Evolutionary conservation across 148 eudicot genomes (phyloP).

Genomic region (Rhododendron molle): DNA sequence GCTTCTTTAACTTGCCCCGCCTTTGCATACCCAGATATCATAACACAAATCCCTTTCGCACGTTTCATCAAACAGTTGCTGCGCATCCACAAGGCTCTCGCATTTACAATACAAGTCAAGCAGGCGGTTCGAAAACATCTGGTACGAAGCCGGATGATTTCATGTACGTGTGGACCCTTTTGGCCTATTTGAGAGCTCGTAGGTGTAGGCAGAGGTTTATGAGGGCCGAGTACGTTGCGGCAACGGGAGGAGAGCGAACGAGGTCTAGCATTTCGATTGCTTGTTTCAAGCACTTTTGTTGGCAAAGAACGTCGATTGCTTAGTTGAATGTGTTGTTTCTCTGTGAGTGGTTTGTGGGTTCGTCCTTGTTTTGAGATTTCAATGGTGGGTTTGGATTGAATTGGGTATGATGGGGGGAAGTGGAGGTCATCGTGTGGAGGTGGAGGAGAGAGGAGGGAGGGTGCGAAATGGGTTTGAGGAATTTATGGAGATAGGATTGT

Average conservation of each 20-base stretch:
- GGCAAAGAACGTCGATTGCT: conserved; percentile 30
- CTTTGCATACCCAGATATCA: conserved; percentile 47
- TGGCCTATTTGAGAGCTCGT: no score
- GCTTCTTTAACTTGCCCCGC: background rate
- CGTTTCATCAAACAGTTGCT: background rate
- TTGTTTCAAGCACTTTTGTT: conserved; percentile 39
- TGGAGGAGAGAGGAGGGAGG: no score
- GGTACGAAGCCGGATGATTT: no score
- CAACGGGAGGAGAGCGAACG: conserved; percentile 14
- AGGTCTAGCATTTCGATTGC: conserved; percentile 32
- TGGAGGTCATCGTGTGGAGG: no score
- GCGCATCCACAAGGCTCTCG: conserved; percentile 46
- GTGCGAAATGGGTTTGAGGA: no score
- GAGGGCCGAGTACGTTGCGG: conserved; percentile 28
- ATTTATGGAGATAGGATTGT: no score
- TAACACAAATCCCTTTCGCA: conserved; percentile 32
- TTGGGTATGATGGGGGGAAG: background rate
- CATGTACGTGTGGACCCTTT: no score
- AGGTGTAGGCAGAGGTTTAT: conserved; percentile 35
- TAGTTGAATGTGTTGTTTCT: conserved; percentile 21
- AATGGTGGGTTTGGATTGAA: background rate
- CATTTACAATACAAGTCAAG: conserved; percentile 41
- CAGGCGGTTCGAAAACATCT: no score
- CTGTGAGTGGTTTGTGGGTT: conserved; percentile 12
- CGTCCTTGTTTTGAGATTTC: background rate